Evolutionary conservation across 129 eudicot species (phyloP).

Genomic region (Cynara cardunculus): DNA sequence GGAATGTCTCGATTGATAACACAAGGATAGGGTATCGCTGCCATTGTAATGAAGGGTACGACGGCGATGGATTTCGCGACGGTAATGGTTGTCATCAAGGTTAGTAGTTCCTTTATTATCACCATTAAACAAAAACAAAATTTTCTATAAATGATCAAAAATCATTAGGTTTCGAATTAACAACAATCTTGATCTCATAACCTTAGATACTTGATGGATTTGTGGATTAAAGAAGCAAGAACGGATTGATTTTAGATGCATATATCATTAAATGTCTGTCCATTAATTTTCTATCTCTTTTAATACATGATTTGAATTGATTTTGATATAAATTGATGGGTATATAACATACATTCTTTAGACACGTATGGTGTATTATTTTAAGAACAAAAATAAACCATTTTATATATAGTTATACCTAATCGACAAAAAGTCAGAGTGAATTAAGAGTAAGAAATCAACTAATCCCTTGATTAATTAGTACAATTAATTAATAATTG

Average conservation of each 20-base stretch:
- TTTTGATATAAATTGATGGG: neutral
- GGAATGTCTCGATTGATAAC: neutral
- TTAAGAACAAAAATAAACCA: neutral
- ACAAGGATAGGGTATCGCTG: slow-evolving; percentile 48
- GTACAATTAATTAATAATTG: neutral
- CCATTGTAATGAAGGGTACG: slow-evolving; percentile 50
- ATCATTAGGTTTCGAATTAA: neutral
- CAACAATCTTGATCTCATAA: neutral
- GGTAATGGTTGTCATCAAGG: slow-evolving; percentile 71
- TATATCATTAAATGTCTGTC: no score
- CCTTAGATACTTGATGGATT: slow-evolving; percentile 1
- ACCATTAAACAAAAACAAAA: neutral
- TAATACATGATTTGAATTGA: neutral
- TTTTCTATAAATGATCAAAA: neutral
- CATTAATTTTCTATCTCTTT: no score
- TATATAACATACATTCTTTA: neutral
- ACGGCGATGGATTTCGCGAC: slow-evolving; percentile 72
- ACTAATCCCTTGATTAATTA: slow-evolving; percentile 8
- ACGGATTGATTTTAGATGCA: neutral
- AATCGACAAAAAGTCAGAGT: slow-evolving; percentile 25
- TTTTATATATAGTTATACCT: slow-evolving; percentile 1
- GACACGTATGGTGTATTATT: slow-evolving; percentile 2
- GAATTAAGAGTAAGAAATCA: slow-evolving; percentile 10
- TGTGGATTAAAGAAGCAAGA: slow-evolving; percentile 5
- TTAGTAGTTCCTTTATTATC: slow-evolving; percentile 12